These are phyloP conservation scores for Geosmithia morbida DNA, from an alignment of 2,329 filamentous ascomycete genomes.

Conservation along the genomic window DNA sequence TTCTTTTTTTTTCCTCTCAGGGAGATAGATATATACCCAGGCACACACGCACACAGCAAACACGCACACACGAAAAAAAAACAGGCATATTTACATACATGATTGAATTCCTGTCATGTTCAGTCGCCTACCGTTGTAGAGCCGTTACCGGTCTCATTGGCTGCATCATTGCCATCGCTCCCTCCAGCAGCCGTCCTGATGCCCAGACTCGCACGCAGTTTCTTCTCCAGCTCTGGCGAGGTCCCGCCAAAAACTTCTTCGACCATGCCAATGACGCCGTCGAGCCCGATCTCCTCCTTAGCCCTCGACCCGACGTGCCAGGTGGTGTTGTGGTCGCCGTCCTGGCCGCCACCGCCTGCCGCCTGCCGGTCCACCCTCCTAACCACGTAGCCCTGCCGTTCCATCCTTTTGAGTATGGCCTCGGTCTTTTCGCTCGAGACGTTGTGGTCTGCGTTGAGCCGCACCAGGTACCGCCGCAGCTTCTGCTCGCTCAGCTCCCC, in stretches of 20 bases:
- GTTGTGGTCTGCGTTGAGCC: constrained; percentile 62
- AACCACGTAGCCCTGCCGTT: constrained; percentile 71
- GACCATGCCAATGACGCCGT: constrained; percentile 59
- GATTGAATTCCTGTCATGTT: neutral
- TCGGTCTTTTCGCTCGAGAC: constrained; percentile 67
- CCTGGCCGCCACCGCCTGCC: constrained; percentile 18
- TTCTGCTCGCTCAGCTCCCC: constrained; percentile 64
- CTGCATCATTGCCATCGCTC: constrained; percentile 9
- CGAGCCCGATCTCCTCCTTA: constrained; percentile 69
- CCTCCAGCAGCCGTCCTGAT: constrained; percentile 18
- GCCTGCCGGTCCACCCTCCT: constrained; percentile 50
- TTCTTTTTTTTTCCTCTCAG: neutral
- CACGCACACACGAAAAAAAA: neutral
- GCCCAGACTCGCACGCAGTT: constrained; percentile 47
- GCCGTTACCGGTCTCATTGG: neutral
- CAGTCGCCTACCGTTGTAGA: neutral
- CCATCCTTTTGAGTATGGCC: constrained; percentile 56
- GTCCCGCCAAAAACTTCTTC: constrained; percentile 41
- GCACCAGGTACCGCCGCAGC: constrained; percentile 58
- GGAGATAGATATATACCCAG: neutral
- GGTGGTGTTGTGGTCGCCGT: constrained; percentile 62
- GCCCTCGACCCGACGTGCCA: constrained; percentile 78
- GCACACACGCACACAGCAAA: neutral
- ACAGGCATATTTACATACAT: neutral
- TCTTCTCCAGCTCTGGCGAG: constrained; percentile 40